Percentiles rank a stretch among this genome's conserved stretches.
Evolutionary conservation across 2,329 filamentous ascomycete genomes (phyloP).

Genomic region (Fusarium sp.): DNA sequence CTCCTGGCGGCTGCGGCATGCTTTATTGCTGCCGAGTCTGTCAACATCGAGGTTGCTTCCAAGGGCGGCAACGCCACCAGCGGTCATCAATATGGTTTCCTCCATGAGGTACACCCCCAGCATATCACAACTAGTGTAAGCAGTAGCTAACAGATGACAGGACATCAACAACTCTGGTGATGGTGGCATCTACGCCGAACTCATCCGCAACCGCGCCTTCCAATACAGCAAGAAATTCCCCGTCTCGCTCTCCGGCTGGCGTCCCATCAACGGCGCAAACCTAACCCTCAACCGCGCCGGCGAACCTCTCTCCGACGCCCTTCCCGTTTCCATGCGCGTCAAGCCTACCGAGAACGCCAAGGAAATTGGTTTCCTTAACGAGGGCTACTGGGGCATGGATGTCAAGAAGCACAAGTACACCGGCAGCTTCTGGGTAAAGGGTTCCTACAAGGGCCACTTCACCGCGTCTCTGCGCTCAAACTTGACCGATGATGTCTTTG

Average conservation of each 20-base stretch:
- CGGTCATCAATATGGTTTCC: conserved; percentile 59
- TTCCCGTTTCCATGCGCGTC: conserved; percentile 64
- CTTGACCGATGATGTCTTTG: conserved; percentile 58
- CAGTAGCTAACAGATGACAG: conserved; percentile 45
- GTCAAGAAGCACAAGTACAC: conserved; percentile 60
- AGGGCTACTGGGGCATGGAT: conserved; percentile 68
- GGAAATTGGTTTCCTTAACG: conserved; percentile 61
- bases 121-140: too few species aligned
- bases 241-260: conserved; percentile 59
- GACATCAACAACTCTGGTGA: conserved; percentile 77
- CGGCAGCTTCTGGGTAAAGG: conserved; percentile 65
- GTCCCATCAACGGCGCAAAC: conserved; percentile 54
- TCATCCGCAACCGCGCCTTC: conserved; percentile 77
- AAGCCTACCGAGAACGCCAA: conserved; percentile 45
- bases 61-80: conserved; percentile 57
- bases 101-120: conserved; percentile 53
- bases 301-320: conserved; percentile 62
- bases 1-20: conserved; percentile 31
- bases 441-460: conserved; percentile 59
- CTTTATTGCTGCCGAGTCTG: conserved; percentile 38
- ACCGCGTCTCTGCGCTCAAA: conserved; percentile 60
- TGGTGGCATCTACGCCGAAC: conserved; percentile 77
- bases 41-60: conserved; percentile 53
- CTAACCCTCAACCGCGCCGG: conserved; percentile 60
- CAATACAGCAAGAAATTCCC: conserved; percentile 62